Conservation (phyloP, 768 basidiomycete genomes). For the Brasilioporus rufonigricans region DNA sequence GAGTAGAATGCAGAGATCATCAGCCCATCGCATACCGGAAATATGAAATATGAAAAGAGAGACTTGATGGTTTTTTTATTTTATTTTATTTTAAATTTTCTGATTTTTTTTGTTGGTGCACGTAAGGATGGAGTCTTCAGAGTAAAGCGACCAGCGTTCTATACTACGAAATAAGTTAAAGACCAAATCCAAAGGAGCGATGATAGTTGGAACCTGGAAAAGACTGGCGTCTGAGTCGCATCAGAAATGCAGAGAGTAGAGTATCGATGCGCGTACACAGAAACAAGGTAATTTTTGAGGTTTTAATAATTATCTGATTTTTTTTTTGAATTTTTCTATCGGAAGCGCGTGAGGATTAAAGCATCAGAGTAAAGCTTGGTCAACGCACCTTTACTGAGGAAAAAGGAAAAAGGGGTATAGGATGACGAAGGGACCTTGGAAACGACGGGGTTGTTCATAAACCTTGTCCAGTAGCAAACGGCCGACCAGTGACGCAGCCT, state of each 20-base stretch:
- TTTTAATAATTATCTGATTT: background rate
- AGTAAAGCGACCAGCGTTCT: too few relatives aligned
- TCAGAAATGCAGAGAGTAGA: too few relatives aligned
- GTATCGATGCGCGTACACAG: too few relatives aligned
- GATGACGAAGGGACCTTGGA: background rate
- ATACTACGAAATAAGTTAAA: too few relatives aligned
- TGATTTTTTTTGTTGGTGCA: too few relatives aligned
- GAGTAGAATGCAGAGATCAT: background rate
- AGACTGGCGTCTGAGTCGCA: too few relatives aligned
- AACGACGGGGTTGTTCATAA: background rate
- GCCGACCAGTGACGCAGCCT: background rate
- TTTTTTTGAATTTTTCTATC: background rate
- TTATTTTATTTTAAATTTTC: too few relatives aligned
- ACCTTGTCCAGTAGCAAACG: background rate
- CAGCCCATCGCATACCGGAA: background rate
- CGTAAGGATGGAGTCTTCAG: too few relatives aligned
- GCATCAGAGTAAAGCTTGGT: background rate
- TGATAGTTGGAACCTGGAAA: too few relatives aligned
- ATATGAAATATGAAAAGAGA: too few relatives aligned
- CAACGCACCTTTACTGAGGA: background rate
- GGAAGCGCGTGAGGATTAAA: background rate
- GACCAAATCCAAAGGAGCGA: too few relatives aligned
- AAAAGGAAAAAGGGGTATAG: constrained; percentile 7
- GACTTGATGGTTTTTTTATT: background rate
- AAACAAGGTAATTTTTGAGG: background rate